phyloP scores from a whole-genome alignment of 2,329 filamentous ascomycete species.

The Hypoxylon sp. region DNA sequence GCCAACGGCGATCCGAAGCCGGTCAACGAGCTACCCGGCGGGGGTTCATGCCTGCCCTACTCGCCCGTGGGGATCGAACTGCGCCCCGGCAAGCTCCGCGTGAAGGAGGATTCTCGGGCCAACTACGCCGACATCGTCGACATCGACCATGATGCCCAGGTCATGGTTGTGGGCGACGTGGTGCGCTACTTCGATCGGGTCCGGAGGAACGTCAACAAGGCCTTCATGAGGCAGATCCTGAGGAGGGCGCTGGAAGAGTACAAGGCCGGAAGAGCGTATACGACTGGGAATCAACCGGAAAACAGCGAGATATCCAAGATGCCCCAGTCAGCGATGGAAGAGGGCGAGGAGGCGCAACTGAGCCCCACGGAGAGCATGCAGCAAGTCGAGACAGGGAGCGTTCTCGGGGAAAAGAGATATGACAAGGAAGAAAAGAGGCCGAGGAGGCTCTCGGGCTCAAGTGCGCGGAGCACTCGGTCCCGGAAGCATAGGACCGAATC shows the following conservation, averaged over 20 bases:
- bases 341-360: constrained; percentile 24
- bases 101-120: constrained; percentile 53
- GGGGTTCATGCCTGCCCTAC: constrained; percentile 50
- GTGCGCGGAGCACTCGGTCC: constrained; percentile 23
- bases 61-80: constrained; percentile 52
- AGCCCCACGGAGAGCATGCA: constrained; percentile 35
- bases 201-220: constrained; percentile 54
- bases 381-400: constrained; percentile 25
- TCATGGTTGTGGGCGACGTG: constrained; percentile 53
- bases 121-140: constrained; percentile 55
- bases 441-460: constrained; percentile 31
- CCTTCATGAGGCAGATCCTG: constrained; percentile 53
- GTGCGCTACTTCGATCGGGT: constrained; percentile 54
- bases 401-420: constrained; percentile 17
- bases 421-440: constrained; percentile 27
- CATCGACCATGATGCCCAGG: constrained; percentile 52
- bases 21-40: constrained; percentile 45
- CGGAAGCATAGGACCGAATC: constrained; percentile 24
- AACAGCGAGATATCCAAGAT: constrained; percentile 19
- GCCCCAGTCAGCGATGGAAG: constrained; percentile 20
- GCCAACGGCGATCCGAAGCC: constrained; percentile 52
- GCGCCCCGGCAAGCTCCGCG: constrained; percentile 50
- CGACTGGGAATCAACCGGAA: constrained; percentile 19
- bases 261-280: constrained; percentile 43
- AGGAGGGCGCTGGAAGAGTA: constrained; percentile 52